phyloP scores from a whole-genome alignment of 2,329 filamentous ascomycete species.

The Botryotinia calthae region DNA sequence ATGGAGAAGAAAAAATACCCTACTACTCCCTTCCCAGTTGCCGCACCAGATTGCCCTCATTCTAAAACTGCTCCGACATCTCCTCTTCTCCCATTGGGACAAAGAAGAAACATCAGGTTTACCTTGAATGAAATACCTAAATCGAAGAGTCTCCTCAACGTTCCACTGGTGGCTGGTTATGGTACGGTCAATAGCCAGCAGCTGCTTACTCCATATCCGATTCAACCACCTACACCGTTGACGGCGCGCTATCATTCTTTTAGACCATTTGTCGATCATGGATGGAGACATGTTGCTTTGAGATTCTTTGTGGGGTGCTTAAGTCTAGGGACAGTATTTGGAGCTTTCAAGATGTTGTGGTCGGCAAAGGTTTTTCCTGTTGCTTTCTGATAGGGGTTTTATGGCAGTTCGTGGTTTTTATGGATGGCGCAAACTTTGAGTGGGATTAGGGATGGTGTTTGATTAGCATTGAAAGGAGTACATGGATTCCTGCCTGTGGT shows the following conservation, averaged over 20 bases:
- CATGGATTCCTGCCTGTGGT: background rate
- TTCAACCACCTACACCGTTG: conserved; percentile 3
- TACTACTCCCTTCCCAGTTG: conserved; percentile 5
- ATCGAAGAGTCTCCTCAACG: background rate
- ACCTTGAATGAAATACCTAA: background rate
- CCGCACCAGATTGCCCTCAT: background rate
- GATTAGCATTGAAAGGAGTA: background rate
- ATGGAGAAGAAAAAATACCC: conserved; percentile 6
- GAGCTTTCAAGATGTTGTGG: conserved; percentile 8
- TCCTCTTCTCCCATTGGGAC: background rate
- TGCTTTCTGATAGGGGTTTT: background rate
- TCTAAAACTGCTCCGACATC: background rate
- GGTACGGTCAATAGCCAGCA: background rate
- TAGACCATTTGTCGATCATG: conserved; percentile 13
- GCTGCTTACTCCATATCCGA: conserved; percentile 5
- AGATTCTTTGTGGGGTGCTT: conserved; percentile 4
- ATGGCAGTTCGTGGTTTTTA: background rate
- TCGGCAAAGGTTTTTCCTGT: background rate
- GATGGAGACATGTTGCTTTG: conserved; percentile 2
- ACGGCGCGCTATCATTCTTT: conserved; percentile 18
- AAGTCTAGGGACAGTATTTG: background rate
- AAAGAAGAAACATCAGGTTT: conserved; percentile 9
- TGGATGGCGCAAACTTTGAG: background rate
- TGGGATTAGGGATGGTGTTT: background rate
- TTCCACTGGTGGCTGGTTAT: background rate